Conservation (phyloP, 148 eudicot species). For the Rhododendron mucronatum region DNA sequence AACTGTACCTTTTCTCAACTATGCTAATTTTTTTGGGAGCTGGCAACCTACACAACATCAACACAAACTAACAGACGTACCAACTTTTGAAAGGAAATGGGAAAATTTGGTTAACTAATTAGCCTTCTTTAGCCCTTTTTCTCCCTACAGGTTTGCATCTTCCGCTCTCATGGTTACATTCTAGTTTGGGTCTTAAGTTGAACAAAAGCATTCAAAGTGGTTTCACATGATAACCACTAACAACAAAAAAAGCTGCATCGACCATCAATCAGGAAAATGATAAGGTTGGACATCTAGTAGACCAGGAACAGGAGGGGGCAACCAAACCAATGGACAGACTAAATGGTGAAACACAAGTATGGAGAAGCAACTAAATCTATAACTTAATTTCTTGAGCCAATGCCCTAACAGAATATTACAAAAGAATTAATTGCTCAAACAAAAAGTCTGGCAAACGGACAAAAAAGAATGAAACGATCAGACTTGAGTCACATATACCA, state of each 20-base stretch:
- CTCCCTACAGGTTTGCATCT: background rate
- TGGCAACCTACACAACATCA: background rate
- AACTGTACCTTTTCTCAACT: background rate
- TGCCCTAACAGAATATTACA: background rate
- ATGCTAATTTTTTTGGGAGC: background rate
- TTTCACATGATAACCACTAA: background rate
- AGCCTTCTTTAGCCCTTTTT: background rate
- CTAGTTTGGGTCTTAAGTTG: background rate
- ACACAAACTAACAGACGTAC: background rate
- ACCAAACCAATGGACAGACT: background rate
- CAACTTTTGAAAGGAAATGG: background rate
- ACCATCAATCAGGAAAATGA: background rate
- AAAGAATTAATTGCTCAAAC: background rate
- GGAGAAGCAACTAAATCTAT: slow-evolving; percentile 1
- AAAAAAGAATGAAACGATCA: background rate
- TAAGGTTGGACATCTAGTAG: background rate
- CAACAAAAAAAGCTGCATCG: background rate
- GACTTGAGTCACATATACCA: background rate
- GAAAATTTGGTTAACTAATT: background rate
- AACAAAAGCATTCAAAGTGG: background rate
- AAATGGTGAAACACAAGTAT: background rate
- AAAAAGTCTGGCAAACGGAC: background rate
- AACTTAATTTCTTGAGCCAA: background rate
- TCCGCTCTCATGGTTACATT: background rate
- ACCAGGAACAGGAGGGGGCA: background rate